Percentiles rank a stretch among this genome's conserved stretches.
These are phyloP conservation scores for Aphanomyces stellatus DNA, from an alignment of 352 stramenopile genomes.

Conservation along the genomic window DNA sequence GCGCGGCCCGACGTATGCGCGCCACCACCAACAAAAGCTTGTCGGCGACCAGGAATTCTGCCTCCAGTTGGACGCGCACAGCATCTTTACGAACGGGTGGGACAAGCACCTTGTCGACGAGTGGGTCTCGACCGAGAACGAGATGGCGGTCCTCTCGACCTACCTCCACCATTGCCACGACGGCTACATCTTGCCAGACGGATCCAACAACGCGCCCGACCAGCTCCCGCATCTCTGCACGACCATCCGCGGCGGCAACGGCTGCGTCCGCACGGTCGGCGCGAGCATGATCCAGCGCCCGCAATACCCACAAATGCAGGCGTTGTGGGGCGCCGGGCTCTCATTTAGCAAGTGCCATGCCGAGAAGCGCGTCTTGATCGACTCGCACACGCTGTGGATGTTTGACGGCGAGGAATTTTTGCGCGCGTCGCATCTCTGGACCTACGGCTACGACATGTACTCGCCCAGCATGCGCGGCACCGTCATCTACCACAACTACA, in stretches of 20 bases:
- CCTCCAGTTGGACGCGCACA: constrained; percentile 76
- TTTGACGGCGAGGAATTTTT: constrained; percentile 69
- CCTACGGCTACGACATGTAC: constrained; percentile 61
- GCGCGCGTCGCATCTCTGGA: constrained; percentile 51
- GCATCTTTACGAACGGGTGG: constrained; percentile 81
- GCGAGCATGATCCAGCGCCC: constrained; percentile 69
- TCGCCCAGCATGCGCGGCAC: constrained; percentile 54
- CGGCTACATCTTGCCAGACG: constrained; percentile 60
- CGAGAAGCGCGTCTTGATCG: constrained; percentile 57
- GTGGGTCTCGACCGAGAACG: constrained; percentile 66
- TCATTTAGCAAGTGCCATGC: constrained; percentile 83
- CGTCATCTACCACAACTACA: constrained; percentile 74
- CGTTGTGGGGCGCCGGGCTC: constrained; percentile 58
- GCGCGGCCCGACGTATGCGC: constrained; percentile 61
- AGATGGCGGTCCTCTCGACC: constrained; percentile 76
- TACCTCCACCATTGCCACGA: constrained; percentile 80
- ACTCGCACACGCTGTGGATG: constrained; percentile 76
- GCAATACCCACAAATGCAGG: constrained; percentile 63
- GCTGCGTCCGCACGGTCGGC: constrained; percentile 57
- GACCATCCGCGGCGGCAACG: constrained; percentile 58
- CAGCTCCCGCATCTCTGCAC: constrained; percentile 67
- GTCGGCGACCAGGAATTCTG: constrained; percentile 72
- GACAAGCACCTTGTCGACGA: constrained; percentile 63
- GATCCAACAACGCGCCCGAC: constrained; percentile 51
- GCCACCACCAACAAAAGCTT: constrained; percentile 76